Percentiles rank a stretch among this genome's conserved stretches.
Evolutionary conservation across 371 early-diverging fungal genomes (phyloP).

Genomic region (Umbelopsis sp.): DNA sequence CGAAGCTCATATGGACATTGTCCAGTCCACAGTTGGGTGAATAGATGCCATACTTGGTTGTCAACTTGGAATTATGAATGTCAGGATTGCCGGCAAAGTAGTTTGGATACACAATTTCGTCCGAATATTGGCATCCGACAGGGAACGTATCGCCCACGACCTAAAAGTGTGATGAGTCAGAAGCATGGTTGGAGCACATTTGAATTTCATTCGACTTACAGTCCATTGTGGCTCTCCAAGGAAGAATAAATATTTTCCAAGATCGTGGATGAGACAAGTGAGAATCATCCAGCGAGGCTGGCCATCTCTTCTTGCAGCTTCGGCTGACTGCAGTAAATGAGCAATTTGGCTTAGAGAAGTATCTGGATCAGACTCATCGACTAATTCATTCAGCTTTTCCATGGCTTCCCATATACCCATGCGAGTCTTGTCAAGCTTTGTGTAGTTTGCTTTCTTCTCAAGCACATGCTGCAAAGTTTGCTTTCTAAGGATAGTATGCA

Average conservation of each 20-base stretch:
- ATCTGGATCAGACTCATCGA: slow-evolving; percentile 59
- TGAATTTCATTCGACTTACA: slow-evolving; percentile 29
- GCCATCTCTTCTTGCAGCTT: slow-evolving; percentile 53
- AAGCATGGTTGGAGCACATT: background rate
- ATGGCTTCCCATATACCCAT: slow-evolving; percentile 61
- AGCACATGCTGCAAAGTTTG: slow-evolving; percentile 47
- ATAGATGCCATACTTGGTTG: slow-evolving; percentile 56
- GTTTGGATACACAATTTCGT: slow-evolving; percentile 49
- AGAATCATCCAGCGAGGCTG: slow-evolving; percentile 61
- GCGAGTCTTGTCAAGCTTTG: slow-evolving; percentile 29
- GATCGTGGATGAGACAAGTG: slow-evolving; percentile 59
- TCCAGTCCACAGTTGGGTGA: slow-evolving; percentile 54
- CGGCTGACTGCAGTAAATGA: slow-evolving; percentile 63
- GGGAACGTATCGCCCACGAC: slow-evolving; percentile 58
- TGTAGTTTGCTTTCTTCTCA: slow-evolving; percentile 36
- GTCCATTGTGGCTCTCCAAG: slow-evolving; percentile 60
- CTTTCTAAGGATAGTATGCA: slow-evolving; percentile 15
- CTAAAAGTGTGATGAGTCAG: slow-evolving; percentile 8
- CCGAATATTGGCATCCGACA: slow-evolving; percentile 48
- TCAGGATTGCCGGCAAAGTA: slow-evolving; percentile 56
- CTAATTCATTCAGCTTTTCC: slow-evolving; percentile 50
- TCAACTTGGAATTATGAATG: slow-evolving; percentile 33
- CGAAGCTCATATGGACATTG: slow-evolving; percentile 55
- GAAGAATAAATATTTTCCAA: slow-evolving; percentile 58
- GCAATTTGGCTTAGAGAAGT: slow-evolving; percentile 50